A percentile compares a stretch with the other conserved stretches of the same genome.
Evolutionary conservation across 2,329 filamentous ascomycete genomes (phyloP).

Genomic region (Arthrocladium fulminans): DNA sequence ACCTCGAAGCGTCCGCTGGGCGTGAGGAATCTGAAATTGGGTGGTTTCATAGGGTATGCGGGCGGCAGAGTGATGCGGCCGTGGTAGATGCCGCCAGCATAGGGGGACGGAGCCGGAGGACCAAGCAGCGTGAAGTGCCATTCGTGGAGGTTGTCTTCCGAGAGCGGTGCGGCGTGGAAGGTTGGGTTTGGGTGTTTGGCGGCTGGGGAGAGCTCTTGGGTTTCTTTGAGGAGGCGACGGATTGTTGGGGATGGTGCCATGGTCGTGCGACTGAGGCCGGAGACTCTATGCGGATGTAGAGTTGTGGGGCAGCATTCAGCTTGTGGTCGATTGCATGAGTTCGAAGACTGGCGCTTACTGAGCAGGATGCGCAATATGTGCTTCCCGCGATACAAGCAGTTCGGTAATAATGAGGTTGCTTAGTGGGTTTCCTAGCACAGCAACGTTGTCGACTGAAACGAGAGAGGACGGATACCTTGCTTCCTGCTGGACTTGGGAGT

Average conservation of each 20-base stretch:
- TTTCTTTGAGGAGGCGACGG: conserved; percentile 60
- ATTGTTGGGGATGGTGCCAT: conserved; percentile 29
- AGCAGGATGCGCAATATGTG: no score
- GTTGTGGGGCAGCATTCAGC: background rate
- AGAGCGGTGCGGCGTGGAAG: conserved; percentile 68
- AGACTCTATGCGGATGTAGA: background rate
- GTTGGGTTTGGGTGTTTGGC: conserved; percentile 69
- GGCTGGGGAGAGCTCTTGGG: conserved; percentile 67
- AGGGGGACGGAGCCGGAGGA: conserved; percentile 68
- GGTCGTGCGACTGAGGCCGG: background rate
- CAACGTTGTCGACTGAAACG: background rate
- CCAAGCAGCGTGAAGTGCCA: conserved; percentile 98
- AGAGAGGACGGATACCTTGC: background rate
- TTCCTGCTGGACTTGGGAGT: background rate
- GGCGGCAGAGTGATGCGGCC: conserved; percentile 87
- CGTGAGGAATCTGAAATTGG: conserved; percentile 90
- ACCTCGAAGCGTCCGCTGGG: conserved; percentile 89
- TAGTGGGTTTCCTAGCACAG: no score
- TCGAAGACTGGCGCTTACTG: no score
- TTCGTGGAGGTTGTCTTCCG: conserved; percentile 87
- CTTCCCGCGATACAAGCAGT: no score
- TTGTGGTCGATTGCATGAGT: background rate
- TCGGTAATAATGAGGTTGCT: no score
- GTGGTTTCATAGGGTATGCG: conserved; percentile 82
- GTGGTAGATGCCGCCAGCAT: conserved; percentile 79